Percentiles rank a stretch among this genome's conserved stretches.
phyloP scores from a whole-genome alignment of 2,329 filamentous ascomycete genomes.

The Arthrobotrys sphaeroides region DNA sequence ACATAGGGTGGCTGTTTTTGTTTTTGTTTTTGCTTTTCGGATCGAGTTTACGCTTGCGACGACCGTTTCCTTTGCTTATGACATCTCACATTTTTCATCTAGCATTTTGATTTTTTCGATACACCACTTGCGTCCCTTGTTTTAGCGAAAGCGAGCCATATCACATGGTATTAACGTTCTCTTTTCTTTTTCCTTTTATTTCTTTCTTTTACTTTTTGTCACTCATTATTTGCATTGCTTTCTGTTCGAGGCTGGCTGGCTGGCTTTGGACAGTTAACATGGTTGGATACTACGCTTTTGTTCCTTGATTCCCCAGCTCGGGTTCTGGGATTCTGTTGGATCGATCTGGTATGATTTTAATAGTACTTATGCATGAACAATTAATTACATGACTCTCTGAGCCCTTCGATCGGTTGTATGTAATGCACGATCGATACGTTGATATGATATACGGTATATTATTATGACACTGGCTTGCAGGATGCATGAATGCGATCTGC shows the following conservation, averaged over 20 bases:
- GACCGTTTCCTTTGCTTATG: background rate
- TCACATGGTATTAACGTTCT: background rate
- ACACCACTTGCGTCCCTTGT: background rate
- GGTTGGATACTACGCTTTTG: too few relatives aligned
- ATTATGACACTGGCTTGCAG: too few relatives aligned
- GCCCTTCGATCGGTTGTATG: too few relatives aligned
- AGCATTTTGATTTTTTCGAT: background rate
- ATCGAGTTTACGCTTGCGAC: background rate
- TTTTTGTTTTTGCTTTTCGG: background rate
- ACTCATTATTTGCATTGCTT: background rate
- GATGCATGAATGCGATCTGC: too few relatives aligned
- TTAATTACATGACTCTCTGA: too few relatives aligned
- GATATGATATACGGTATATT: too few relatives aligned
- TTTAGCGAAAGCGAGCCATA: slow-evolving; percentile 1
- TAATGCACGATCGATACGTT: too few relatives aligned
- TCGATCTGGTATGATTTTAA: too few relatives aligned
- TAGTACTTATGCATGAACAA: too few relatives aligned
- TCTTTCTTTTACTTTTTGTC: background rate
- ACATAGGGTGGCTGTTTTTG: background rate
- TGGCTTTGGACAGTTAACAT: too few relatives aligned
- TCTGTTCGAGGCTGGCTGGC: background rate
- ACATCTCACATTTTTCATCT: background rate
- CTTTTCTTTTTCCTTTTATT: background rate
- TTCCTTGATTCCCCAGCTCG: too few relatives aligned
- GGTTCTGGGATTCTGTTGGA: too few relatives aligned